Percentiles rank a stretch among this genome's conserved stretches.
phyloP scores from a whole-genome alignment of 805 yeast species.

The Clavispora vitiphila region DNA sequence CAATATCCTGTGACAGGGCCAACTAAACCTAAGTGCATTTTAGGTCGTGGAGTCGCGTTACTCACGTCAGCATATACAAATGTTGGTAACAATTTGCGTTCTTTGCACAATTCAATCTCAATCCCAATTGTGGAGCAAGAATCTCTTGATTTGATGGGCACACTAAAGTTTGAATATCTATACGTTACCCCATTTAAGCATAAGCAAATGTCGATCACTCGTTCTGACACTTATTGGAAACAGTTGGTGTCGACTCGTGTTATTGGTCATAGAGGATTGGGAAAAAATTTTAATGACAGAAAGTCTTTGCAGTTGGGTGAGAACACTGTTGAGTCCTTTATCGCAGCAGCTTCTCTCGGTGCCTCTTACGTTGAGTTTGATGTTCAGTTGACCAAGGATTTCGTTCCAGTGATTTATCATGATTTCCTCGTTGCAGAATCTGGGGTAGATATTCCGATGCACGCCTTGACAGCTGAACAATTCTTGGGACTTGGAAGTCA shows the following conservation, averaged over 20 bases:
- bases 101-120: constrained; percentile 60
- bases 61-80: constrained; percentile 56
- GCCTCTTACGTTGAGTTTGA: constrained; percentile 97
- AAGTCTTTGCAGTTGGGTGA: constrained; percentile 90
- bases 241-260: constrained; percentile 83
- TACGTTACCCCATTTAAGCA: constrained; percentile 70
- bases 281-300: constrained; percentile 70
- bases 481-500: constrained; percentile 54
- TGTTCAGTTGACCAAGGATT: constrained; percentile 89
- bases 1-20: constrained; percentile 30
- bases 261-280: constrained; percentile 94
- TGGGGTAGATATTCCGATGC: constrained; percentile 96
- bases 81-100: constrained; percentile 63
- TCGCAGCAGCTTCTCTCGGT: constrained; percentile 94
- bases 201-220: constrained; percentile 56
- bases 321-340: constrained; percentile 89
- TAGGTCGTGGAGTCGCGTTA: constrained; percentile 83
- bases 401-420: constrained; percentile 88
- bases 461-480: constrained; percentile 82
- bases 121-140: constrained; percentile 72
- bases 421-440: constrained; percentile 93
- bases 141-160: constrained; percentile 72
- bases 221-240: constrained; percentile 86
- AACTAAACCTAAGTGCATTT: constrained; percentile 34
- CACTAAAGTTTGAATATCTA: constrained; percentile 68